Evolutionary conservation across 306 rosid genomes (phyloP).

Genomic region (Begonia masoniana): DNA sequence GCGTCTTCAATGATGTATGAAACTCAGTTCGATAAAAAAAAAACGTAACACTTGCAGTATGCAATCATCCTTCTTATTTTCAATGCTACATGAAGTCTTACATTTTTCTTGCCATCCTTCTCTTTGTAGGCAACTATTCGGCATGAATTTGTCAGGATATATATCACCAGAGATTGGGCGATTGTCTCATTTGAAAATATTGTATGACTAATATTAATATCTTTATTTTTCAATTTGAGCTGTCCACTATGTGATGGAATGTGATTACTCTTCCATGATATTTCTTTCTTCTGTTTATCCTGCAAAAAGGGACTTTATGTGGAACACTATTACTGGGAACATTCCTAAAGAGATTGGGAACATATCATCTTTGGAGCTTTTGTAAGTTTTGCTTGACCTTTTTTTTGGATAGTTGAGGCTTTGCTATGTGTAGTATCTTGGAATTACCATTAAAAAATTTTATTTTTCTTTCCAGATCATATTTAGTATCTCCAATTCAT

Average conservation of each 20-base stretch:
- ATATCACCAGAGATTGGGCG: slow-evolving; percentile 74
- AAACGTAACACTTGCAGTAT: not conserved
- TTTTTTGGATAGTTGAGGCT: slow-evolving; percentile 2
- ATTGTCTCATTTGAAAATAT: slow-evolving; percentile 34
- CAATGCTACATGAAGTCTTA: slow-evolving; percentile 6
- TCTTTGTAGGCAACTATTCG: slow-evolving; percentile 59
- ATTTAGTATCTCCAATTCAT: not conserved
- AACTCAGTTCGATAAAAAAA: not conserved
- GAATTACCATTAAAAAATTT: not conserved
- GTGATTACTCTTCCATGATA: slow-evolving; percentile 19
- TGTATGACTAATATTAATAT: slow-evolving; percentile 39
- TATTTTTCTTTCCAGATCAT: not conserved
- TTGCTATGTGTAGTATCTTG: not conserved
- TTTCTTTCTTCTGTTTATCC: too few relatives aligned
- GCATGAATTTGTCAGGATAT: slow-evolving; percentile 44
- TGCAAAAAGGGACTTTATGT: slow-evolving; percentile 74
- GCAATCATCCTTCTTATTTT: not conserved
- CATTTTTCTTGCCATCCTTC: slow-evolving; percentile 7
- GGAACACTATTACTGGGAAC: slow-evolving; percentile 66
- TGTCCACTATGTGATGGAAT: slow-evolving; percentile 7
- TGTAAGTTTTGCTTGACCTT: slow-evolving; percentile 42
- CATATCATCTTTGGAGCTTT: slow-evolving; percentile 45
- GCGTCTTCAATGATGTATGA: not conserved
- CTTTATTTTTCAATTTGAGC: not conserved
- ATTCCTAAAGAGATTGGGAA: slow-evolving; percentile 83